phyloP scores from a whole-genome alignment of 345 rosid genomes.

The Pugionium cornutum region DNA sequence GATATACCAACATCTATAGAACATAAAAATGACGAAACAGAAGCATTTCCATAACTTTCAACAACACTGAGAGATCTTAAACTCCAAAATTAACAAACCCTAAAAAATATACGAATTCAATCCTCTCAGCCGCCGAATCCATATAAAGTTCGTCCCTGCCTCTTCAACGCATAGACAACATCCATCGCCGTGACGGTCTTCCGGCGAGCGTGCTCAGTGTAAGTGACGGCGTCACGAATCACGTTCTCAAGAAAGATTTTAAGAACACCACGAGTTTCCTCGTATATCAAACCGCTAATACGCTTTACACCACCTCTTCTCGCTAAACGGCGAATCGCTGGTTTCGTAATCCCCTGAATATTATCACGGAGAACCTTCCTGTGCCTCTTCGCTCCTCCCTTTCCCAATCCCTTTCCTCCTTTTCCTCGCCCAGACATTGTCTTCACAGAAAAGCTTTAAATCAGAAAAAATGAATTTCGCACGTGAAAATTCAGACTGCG shows the following conservation, averaged over 20 bases:
- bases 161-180: slow-evolving; percentile 43
- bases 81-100: slow-evolving; percentile 1
- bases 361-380: slow-evolving; percentile 47
- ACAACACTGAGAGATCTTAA: background rate
- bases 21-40: too few species aligned
- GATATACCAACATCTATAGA: too few species aligned
- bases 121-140: slow-evolving; percentile 39
- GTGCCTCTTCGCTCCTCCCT: slow-evolving; percentile 52
- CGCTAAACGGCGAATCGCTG: slow-evolving; percentile 45
- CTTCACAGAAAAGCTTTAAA: background rate
- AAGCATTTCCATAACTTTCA: too few species aligned
- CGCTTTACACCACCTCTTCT: slow-evolving; percentile 51
- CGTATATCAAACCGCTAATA: slow-evolving; percentile 44
- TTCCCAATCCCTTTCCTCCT: slow-evolving; percentile 51
- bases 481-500: slow-evolving; percentile 13
- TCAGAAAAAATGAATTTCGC: background rate
- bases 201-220: slow-evolving; percentile 45
- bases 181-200: slow-evolving; percentile 45
- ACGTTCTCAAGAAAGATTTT: slow-evolving; percentile 48
- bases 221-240: slow-evolving; percentile 47
- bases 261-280: slow-evolving; percentile 45
- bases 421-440: slow-evolving; percentile 49
- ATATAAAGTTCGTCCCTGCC: slow-evolving; percentile 40
- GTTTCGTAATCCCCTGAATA: slow-evolving; percentile 48
- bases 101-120: background rate